phyloP scores from a whole-genome alignment of 768 basidiomycete species.

The Boletus coccyginus region DNA sequence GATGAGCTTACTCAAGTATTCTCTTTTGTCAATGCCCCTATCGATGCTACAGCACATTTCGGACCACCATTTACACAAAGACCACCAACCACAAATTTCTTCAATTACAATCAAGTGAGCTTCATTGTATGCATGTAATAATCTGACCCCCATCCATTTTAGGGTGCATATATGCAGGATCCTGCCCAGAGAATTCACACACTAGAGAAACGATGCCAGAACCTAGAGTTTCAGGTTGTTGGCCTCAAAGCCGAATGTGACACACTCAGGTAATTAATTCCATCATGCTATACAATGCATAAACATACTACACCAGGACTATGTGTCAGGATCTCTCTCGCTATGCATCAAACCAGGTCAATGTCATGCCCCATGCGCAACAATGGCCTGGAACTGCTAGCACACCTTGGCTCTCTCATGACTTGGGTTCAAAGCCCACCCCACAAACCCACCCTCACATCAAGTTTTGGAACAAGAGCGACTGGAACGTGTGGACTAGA shows the following conservation, averaged over 20 bases:
- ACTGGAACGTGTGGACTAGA: neutral
- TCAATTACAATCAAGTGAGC: neutral
- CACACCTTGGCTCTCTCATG: neutral
- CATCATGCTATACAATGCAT: neutral
- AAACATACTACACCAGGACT: neutral
- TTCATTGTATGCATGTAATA: neutral
- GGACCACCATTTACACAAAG: neutral
- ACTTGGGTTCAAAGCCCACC: neutral
- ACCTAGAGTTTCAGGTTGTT: neutral
- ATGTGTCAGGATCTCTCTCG: neutral
- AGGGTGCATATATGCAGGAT: constrained; percentile 5
- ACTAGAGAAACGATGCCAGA: neutral
- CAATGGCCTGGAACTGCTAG: neutral
- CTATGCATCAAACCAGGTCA: neutral
- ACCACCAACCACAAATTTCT: neutral
- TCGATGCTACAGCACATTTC: neutral
- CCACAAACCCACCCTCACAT: neutral
- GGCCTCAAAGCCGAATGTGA: neutral
- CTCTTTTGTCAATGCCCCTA: neutral
- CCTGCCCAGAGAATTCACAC: neutral
- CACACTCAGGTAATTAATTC: neutral
- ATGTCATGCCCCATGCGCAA: neutral
- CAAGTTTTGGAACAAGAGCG: neutral
- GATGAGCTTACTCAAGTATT: neutral
- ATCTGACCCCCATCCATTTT: neutral